These are phyloP conservation scores for Phytopythium boreale DNA, from an alignment of 352 stramenopile genomes.

Conservation along the genomic window DNA sequence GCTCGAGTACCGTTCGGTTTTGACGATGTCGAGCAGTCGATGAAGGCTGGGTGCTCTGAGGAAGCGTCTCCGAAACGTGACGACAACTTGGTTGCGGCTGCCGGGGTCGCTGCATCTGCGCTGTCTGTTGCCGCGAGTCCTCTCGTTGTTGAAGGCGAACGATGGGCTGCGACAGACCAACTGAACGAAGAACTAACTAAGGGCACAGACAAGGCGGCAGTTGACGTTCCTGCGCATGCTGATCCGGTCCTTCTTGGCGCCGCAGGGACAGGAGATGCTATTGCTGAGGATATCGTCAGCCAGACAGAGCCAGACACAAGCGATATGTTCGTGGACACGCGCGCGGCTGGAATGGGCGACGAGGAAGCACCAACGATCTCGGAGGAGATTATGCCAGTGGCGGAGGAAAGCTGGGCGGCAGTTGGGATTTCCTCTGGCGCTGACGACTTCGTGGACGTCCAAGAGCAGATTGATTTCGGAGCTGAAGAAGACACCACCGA, in stretches of 20 bases:
- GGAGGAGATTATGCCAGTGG: not conserved
- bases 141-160: not conserved
- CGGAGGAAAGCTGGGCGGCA: not conserved
- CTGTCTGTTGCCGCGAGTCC: not conserved
- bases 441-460: not conserved
- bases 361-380: not conserved
- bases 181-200: not conserved
- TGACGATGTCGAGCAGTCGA: slow-evolving; percentile 1
- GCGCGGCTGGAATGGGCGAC: not conserved
- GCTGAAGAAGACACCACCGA: not conserved
- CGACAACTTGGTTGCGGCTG: not conserved
- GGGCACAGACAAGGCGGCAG: not conserved
- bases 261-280: not conserved
- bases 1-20: slow-evolving; percentile 2
- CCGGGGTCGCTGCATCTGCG: not conserved
- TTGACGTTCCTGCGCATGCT: not conserved
- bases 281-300: not conserved
- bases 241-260: not conserved
- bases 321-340: not conserved
- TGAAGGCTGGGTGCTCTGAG: not conserved
- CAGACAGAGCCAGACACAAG: not conserved
- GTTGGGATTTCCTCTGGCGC: not conserved
- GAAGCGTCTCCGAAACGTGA: not conserved
- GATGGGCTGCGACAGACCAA: not conserved
- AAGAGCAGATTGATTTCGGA: not conserved